These are phyloP conservation scores for Colletotrichum sp. DNA, from an alignment of 2,329 filamentous ascomycete genomes.

Conservation along the genomic window DNA sequence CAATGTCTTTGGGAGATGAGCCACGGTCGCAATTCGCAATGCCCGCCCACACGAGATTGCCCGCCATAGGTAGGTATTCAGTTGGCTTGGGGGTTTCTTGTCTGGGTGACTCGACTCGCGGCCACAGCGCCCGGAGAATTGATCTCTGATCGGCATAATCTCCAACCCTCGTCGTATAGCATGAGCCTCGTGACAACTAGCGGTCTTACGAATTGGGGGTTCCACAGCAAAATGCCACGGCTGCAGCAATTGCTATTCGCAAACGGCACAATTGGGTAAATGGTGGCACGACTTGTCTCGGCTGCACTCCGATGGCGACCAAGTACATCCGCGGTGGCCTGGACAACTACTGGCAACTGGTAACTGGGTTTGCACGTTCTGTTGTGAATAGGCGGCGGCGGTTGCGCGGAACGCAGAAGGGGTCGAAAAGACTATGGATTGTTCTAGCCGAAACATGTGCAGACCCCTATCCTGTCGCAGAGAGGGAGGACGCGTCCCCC, in stretches of 20 bases:
- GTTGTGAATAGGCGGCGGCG: not conserved
- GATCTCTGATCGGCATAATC: not conserved
- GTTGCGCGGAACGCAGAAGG: not conserved
- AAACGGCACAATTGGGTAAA: not conserved
- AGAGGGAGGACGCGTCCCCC: not conserved
- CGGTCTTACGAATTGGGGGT: not conserved
- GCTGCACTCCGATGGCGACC: not conserved
- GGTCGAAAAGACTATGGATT: not conserved
- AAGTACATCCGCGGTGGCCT: not conserved
- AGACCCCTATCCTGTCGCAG: constrained; percentile 4
- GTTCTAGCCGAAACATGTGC: constrained; percentile 15
- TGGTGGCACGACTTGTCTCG: not conserved
- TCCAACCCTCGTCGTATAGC: not conserved
- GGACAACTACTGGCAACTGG: not conserved
- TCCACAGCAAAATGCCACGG: not conserved
- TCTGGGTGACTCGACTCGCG: not conserved
- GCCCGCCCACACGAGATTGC: constrained; percentile 8
- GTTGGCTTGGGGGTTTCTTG: not conserved
- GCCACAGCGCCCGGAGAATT: not conserved
- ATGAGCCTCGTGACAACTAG: not conserved
- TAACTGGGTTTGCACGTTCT: not conserved
- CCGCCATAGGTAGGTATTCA: not conserved
- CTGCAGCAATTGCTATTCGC: not conserved
- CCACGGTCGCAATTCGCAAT: not conserved
- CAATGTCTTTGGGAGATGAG: constrained; percentile 3